These are phyloP conservation scores for Fusarium piperis DNA, from an alignment of 2,329 filamentous ascomycete genomes.

Conservation along the genomic window DNA sequence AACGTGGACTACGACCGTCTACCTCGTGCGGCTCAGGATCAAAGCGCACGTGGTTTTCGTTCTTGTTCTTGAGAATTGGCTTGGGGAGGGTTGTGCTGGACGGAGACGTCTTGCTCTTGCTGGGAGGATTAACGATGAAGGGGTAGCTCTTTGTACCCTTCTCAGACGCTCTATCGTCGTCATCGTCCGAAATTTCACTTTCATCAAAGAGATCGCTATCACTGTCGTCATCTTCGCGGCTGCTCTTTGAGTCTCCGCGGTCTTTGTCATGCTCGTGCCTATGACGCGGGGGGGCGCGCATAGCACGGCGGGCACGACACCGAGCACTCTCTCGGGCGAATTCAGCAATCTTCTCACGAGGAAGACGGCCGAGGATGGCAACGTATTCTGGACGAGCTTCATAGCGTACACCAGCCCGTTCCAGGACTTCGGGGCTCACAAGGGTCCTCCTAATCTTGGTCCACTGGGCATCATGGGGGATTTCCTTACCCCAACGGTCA, in stretches of 20 bases:
- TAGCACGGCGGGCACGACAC: slow-evolving; percentile 53
- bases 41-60: slow-evolving; percentile 66
- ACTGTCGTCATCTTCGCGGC: slow-evolving; percentile 46
- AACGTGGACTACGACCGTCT: slow-evolving; percentile 43
- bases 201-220: slow-evolving; percentile 45
- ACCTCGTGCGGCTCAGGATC: slow-evolving; percentile 60
- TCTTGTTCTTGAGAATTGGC: slow-evolving; percentile 70
- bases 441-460: slow-evolving; percentile 65
- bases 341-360: slow-evolving; percentile 60
- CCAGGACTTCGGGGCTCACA: slow-evolving; percentile 67
- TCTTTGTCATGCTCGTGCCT: slow-evolving; percentile 21
- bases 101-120: slow-evolving; percentile 47
- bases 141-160: slow-evolving; percentile 48
- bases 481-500: slow-evolving; percentile 65
- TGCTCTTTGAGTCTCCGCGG: slow-evolving; percentile 48
- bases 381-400: slow-evolving; percentile 70
- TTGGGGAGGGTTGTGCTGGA: slow-evolving; percentile 57
- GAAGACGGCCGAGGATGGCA: slow-evolving; percentile 67
- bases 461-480: slow-evolving; percentile 66
- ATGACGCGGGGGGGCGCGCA: slow-evolving; percentile 11
- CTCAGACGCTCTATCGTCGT: slow-evolving; percentile 46
- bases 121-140: slow-evolving; percentile 50
- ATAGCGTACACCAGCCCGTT: slow-evolving; percentile 65
- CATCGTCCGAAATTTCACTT: slow-evolving; percentile 46
- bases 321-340: slow-evolving; percentile 61